Base-by-base conservation (phyloP, 345 rosid species). In the Heritiera fomes region DNA sequence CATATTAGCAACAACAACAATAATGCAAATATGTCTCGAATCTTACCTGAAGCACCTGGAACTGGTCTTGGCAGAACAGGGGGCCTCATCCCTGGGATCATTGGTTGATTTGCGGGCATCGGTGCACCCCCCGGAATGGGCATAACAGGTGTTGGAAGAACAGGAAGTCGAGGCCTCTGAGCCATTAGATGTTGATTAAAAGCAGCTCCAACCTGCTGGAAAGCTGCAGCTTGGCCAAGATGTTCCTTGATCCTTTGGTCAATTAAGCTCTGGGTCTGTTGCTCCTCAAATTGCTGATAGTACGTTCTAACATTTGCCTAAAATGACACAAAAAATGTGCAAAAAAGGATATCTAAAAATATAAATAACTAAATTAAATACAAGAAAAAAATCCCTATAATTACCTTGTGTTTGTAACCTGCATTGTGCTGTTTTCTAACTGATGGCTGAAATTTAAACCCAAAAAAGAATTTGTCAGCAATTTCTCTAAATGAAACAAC, bases 401-500 rank as follows among this genome's bases (percentile, higher is more conserved):
- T 7, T 83, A 92, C 99, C 99, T 96, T 96, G 84, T 96, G 99
- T 79, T 96, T 96, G 89, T 94, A 94, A 49, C 99, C 99, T 2
- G 99, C 99, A 80, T 96, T 96, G 83, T 96, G 98, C 83, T 96
- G 99, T 87, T 94, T 96, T 85, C 98, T 92, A 81, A 96, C 99
- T 47, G 99, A 94, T 8, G 99, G 99, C 98, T 96, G 91, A 80
- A 82, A 80, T 46, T 65, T 12, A 75, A 3, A 43, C 5, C 61
- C n/a, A 17, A 14, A 56, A 18, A 38, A 58, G 49, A 34, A 41
- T 41, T 41, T 32, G 7, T 64, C 79, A 64, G 50, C 46, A 49
- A 30, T 61, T 23, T 23, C 45, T 49, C 6, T 9, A 9, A 70
- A 71, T 28, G 40, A 11, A 10, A 30, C 7, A 14, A 49, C n/a